These are phyloP conservation scores for Rhizopus arrhizus DNA, from an alignment of 371 early-diverging fungal genomes.

Conservation along the genomic window DNA sequence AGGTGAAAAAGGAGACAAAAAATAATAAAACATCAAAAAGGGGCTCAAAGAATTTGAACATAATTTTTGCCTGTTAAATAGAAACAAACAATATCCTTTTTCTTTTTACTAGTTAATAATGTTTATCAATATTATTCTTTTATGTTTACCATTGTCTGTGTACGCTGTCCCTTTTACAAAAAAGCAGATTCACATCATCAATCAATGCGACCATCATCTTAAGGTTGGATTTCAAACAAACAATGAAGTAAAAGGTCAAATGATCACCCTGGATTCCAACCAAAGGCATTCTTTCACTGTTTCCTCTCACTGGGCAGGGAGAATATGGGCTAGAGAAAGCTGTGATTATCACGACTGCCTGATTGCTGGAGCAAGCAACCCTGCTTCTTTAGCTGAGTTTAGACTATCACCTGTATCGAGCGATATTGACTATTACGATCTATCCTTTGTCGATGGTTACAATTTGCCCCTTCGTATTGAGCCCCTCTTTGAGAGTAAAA, in stretches of 20 bases:
- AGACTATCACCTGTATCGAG: constrained; percentile 23
- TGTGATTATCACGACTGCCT: constrained; percentile 31
- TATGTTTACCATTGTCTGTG: too few species aligned
- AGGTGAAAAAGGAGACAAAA: constrained; percentile 1
- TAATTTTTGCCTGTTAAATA: too few species aligned
- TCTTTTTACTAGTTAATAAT: too few species aligned
- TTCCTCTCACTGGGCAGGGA: constrained; percentile 32
- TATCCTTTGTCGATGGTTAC: constrained; percentile 43
- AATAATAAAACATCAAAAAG: background rate
- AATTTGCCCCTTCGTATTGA: constrained; percentile 28
- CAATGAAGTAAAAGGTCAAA: constrained; percentile 17
- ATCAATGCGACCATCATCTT: constrained; percentile 25
- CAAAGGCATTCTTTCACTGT: constrained; percentile 13
- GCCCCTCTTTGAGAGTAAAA: constrained; percentile 8
- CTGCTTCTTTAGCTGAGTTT: constrained; percentile 49
- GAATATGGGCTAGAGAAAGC: constrained; percentile 38
- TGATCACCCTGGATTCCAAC: constrained; percentile 6
- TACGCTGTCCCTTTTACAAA: too few species aligned
- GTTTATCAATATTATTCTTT: too few species aligned
- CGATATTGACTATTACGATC: constrained; percentile 43
- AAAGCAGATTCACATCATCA: constrained; percentile 20
- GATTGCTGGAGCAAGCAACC: constrained; percentile 32
- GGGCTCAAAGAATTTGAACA: too few species aligned
- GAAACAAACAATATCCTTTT: too few species aligned
- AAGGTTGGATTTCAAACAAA: constrained; percentile 35